Percentiles rank a stretch among this genome's conserved stretches.
phyloP scores from a whole-genome alignment of 345 rosid genomes.

The Brassica cretica region DNA sequence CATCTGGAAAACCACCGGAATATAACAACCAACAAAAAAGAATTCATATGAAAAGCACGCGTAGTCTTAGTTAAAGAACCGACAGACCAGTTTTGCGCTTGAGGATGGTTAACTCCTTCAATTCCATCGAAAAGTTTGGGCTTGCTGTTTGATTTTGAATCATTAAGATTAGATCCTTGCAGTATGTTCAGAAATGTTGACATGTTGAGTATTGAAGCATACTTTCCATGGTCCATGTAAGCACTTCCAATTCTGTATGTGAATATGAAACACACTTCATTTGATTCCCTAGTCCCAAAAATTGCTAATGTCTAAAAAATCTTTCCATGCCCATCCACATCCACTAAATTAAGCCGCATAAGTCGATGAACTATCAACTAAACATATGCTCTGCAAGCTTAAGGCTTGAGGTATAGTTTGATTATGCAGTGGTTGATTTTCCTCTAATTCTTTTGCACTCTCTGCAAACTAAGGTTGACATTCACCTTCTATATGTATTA shows the following conservation, averaged over 20 bases:
- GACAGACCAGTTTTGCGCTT: background rate
- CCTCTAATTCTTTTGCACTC: background rate
- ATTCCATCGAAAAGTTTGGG: too few species aligned
- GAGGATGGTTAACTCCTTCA: background rate
- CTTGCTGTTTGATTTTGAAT: background rate
- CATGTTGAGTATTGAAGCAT: background rate
- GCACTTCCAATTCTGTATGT: background rate
- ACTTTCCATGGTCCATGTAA: too few species aligned
- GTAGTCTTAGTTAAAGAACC: too few species aligned
- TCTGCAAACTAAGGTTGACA: background rate
- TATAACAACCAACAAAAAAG: too few species aligned
- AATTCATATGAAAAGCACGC: too few species aligned
- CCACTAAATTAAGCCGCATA: background rate
- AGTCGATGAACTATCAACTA: background rate
- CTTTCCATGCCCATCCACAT: background rate
- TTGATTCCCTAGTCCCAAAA: background rate
- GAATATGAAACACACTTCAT: too few species aligned
- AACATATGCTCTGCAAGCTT: background rate
- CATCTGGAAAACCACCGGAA: too few species aligned
- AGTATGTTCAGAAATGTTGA: background rate
- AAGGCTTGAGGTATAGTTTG: background rate
- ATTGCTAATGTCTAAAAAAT: too few species aligned
- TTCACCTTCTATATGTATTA: background rate
- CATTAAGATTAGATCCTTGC: background rate
- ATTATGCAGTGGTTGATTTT: background rate